Evolutionary conservation across 148 eudicot species (phyloP), one percentile per base, ranked within the genome.

Genomic region (Vaccinium vitisidaea): DNA sequence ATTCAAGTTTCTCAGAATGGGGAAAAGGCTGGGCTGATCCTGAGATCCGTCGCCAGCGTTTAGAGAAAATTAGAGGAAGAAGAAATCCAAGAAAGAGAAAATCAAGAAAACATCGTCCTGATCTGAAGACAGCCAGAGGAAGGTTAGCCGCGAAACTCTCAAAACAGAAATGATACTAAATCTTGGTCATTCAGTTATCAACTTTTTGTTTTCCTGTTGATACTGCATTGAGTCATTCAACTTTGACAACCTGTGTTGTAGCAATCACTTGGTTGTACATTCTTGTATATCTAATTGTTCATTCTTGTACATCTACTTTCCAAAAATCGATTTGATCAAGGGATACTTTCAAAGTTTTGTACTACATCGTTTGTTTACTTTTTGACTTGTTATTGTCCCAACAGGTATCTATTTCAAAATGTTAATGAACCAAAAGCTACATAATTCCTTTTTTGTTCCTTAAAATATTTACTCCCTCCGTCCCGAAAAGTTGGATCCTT

Each of bases 1-100:
- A 82, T 83, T 89, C 95, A 15, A 88, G 91, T 39, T 91, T 92
- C 85, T 86, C 96, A 1, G 94, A 90, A 53, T 92, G 96, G 95
- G 98, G 98, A 82, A 91, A 87, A 85, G 98, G 98, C 61, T 96
- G 98, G 98, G 98, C 96, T 50, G 98, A 96, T 89, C 98, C 98
- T 2, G 92, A 92, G 86, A 93, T 92, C n/a, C 95, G 98, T 39
- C 88, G 85, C 56, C 91, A 93, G 84, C 91, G 98, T 80, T 69
- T 95, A 16, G 86, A 56, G 79, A 88, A 46, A 83, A 88, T 52
- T 32, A 69, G 53, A 74, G 77, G 75, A 1, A 61, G 84, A 79
- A 86, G 90, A 76, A 89, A 85, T 79, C 67, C 88, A 50, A 87
- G 89, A 75, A 85, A 83, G 55, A 86, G 87, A 75, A 89, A 84